phyloP scores from a whole-genome alignment of 768 basidiomycete genomes.

The Lyophyllum shimeji region DNA sequence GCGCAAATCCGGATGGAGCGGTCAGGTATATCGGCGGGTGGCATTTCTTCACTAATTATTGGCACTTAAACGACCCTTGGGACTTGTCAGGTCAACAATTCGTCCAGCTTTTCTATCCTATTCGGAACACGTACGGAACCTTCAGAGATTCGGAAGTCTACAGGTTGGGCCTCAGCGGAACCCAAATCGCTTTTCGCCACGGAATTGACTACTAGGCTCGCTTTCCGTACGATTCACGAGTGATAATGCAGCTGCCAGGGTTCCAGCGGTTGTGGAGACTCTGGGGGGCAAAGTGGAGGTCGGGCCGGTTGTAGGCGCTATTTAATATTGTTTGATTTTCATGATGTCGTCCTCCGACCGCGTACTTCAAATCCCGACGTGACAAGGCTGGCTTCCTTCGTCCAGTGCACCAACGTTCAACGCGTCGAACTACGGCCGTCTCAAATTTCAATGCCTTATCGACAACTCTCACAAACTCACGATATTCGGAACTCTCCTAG shows the following conservation, averaged over 20 bases:
- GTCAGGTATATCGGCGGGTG: conserved; percentile 47
- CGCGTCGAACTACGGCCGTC: not conserved
- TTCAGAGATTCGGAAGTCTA: not conserved
- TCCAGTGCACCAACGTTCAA: no score
- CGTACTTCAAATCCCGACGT: no score
- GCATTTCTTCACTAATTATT: conserved; percentile 5
- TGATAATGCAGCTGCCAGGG: not conserved
- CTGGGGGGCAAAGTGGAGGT: not conserved
- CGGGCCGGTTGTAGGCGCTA: not conserved
- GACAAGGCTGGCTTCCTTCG: no score
- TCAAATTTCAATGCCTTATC: not conserved
- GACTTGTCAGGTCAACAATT: not conserved
- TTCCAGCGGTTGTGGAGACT: not conserved
- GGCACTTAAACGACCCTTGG: not conserved
- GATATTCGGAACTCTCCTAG: no score
- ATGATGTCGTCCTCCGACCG: not conserved
- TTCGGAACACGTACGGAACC: conserved; percentile 19
- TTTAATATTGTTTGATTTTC: not conserved
- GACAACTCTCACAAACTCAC: not conserved
- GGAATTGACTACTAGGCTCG: no score
- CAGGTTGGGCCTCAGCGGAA: not conserved
- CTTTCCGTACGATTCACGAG: no score
- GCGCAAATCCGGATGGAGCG: conserved; percentile 83
- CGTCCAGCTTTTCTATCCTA: conserved; percentile 5
- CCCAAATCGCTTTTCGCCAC: not conserved